Evolutionary conservation across 331 rosid species (phyloP).

Genomic region (Quercus lobata): DNA sequence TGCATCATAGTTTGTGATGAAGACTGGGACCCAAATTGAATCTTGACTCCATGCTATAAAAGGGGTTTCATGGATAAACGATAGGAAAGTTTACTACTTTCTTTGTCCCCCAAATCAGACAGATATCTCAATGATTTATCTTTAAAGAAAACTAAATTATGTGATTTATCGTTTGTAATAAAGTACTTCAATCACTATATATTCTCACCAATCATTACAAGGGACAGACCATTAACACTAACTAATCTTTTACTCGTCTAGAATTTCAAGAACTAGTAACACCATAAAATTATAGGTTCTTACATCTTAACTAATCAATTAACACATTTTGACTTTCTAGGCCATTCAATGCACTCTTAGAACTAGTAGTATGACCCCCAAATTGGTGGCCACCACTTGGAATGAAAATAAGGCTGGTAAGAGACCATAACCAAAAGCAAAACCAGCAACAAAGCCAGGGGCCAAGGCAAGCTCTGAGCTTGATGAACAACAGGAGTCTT

Average conservation of each 20-base stretch:
- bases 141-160: no score
- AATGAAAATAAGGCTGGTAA: conserved; percentile 51
- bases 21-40: no score
- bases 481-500: conserved; percentile 16
- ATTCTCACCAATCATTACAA: neutral
- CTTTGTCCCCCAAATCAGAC: no score
- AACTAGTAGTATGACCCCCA: conserved; percentile 36
- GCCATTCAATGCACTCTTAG: neutral
- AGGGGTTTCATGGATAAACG: no score
- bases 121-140: no score
- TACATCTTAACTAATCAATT: no score
- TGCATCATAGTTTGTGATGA: no score
- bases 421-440: conserved; percentile 55
- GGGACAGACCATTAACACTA: neutral
- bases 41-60: no score
- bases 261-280: neutral
- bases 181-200: neutral
- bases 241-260: neutral
- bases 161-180: no score
- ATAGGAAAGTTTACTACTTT: no score
- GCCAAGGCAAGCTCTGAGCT: conserved; percentile 51
- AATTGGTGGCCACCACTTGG: conserved; percentile 63
- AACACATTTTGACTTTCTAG: neutral
- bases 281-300: neutral
- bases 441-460: conserved; percentile 49